These are phyloP conservation scores for Aspergillus tamarii DNA, from an alignment of 2,329 filamentous ascomycete species.

Conservation along the genomic window DNA sequence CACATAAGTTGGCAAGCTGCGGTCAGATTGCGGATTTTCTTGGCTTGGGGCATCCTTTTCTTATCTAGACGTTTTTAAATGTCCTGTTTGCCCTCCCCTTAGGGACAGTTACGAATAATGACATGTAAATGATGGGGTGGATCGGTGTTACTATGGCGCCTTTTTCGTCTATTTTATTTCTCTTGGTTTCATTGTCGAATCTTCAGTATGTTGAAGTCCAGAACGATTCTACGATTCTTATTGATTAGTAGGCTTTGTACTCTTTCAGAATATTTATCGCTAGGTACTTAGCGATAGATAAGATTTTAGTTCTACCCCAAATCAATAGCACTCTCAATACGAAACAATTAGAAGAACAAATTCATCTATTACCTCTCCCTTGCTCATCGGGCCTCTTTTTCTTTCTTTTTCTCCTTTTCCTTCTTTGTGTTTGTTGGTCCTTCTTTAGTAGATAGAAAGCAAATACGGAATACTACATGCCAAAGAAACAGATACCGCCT, in stretches of 20 bases:
- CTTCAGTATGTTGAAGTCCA: background rate
- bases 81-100: background rate
- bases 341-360: background rate
- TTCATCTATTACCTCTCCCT: background rate
- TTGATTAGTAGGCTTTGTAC: background rate
- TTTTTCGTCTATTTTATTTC: background rate
- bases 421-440: no score
- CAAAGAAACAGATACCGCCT: background rate
- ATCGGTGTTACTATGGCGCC: conserved; percentile 2
- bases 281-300: background rate
- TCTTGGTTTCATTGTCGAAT: background rate
- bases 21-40: background rate
- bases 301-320: background rate
- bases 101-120: conserved; percentile 24
- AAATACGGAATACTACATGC: no score
- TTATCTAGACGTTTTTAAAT: conserved; percentile 13
- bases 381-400: background rate
- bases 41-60: conserved; percentile 8
- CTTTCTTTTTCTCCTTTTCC: no score
- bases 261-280: background rate
- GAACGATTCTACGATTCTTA: background rate
- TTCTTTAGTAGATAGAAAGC: no score
- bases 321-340: background rate
- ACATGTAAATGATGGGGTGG: conserved; percentile 17
- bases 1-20: background rate